phyloP scores from a whole-genome alignment of 2,329 filamentous ascomycete species.

The Dendrostoma leiphaemia region DNA sequence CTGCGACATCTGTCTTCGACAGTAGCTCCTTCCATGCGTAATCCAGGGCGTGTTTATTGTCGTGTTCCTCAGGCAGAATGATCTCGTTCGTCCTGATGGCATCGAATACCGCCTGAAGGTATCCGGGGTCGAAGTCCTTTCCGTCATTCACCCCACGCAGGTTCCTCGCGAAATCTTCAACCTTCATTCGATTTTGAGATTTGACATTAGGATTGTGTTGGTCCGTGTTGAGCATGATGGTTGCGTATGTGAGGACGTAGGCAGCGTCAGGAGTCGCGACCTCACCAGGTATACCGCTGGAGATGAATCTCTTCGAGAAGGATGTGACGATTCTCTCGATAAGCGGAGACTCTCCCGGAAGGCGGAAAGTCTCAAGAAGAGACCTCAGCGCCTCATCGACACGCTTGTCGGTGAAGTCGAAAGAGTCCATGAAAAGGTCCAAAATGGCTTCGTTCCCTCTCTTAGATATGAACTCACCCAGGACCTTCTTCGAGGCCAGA shows the following conservation, averaged over 20 bases:
- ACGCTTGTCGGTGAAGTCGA: constrained; percentile 82
- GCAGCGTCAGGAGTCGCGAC: constrained; percentile 84
- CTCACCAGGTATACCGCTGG: constrained; percentile 65
- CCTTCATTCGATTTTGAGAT: constrained; percentile 76
- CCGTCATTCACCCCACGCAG: constrained; percentile 86
- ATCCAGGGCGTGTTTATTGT: constrained; percentile 94
- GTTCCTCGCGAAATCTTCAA: constrained; percentile 80
- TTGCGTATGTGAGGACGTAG: constrained; percentile 89
- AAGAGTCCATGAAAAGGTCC: constrained; percentile 78
- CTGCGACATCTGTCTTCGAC: constrained; percentile 75
- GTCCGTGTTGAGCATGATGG: constrained; percentile 96
- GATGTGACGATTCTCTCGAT: constrained; percentile 89
- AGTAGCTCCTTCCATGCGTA: constrained; percentile 96
- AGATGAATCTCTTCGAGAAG: constrained; percentile 84
- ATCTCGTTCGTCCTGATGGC: constrained; percentile 93
- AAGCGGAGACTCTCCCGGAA: constrained; percentile 88
- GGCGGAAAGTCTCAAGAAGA: constrained; percentile 86
- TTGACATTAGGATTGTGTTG: constrained; percentile 92
- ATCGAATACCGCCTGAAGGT: constrained; percentile 82
- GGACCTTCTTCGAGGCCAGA: constrained; percentile 81
- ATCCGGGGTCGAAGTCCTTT: constrained; percentile 79
- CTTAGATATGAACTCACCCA: constrained; percentile 93
- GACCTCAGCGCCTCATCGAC: constrained; percentile 87
- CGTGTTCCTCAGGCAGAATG: constrained; percentile 93
- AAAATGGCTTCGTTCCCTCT: constrained; percentile 83